Base-by-base conservation (phyloP, 1,139 yeast genomes). In the Torulaspora globosa region DNA sequence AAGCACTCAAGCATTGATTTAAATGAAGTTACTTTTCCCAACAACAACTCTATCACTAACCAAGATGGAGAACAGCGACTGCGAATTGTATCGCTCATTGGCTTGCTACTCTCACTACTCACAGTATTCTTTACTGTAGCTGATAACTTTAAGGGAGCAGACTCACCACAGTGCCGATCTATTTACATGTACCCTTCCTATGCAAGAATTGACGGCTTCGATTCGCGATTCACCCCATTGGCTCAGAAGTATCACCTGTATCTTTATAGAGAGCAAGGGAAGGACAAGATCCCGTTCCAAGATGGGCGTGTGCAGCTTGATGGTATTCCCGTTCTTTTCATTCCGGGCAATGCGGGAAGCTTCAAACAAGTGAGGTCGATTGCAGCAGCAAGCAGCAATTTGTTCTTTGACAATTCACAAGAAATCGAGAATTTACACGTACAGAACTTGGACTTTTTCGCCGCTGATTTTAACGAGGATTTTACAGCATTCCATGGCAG, bases 291-390 rank as follows among this genome's bases (percentile, higher is more conserved):
- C 43, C 80, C 86, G 32, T 60, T 68, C 21, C 68, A 70, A 11
- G 68, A 69, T 31, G 64, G 65, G 8, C 67, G 67, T 9, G 60
- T 70, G 12, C 67, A 66, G 9, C 63, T 84, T 28, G 75, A 74
- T 42, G 98, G 97, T 0, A 75, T 84, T 1, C 99, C 99, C 0
- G 88, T 87, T 1, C 69, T 94, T 16, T 94, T 94, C 62, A 84
- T 94, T 32, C 98, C 98, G 0, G 99, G 99, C 0, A 94, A 94
- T 63, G 98, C 98, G 0, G 98, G 99, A 1, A 84, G 95, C 53
- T 89, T 80, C 65, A 78, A 81, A 55, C 99, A 94, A 66, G 95
- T 80, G 8, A 72, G 98, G 46, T 85, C 96, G 1, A 76, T 94
- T n/a, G 98, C 97, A 0, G 81, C 97, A 1, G 83, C 82, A 52